Percentiles rank a stretch among this genome's conserved stretches.
Conservation (phyloP, 2,329 filamentous ascomycete species). For the Fusarium haematococcum region DNA sequence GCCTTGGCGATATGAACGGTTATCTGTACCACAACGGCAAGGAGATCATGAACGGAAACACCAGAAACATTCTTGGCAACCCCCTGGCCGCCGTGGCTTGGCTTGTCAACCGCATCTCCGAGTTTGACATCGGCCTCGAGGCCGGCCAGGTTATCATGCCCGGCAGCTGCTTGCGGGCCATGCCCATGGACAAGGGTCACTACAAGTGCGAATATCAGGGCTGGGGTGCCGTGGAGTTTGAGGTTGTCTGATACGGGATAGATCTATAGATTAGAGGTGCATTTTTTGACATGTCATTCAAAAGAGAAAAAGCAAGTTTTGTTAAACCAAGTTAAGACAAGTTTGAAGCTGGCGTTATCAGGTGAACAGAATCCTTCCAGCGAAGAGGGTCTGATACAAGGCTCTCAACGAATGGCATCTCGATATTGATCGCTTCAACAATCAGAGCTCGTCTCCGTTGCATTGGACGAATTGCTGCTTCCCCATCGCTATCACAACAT, state of each 20-base stretch:
- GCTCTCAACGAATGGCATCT: not conserved
- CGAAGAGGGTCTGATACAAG: not conserved
- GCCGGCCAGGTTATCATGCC: slow-evolving; percentile 42
- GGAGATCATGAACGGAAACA: slow-evolving; percentile 43
- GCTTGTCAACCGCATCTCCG: slow-evolving; percentile 41
- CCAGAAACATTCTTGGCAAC: slow-evolving; percentile 42
- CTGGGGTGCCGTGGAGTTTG: slow-evolving; percentile 43
- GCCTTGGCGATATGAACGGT: slow-evolving; percentile 37
- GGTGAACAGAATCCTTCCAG: not conserved
- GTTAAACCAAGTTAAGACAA: slow-evolving; percentile 1
- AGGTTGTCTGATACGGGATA: slow-evolving; percentile 26
- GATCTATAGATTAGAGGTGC: not conserved
- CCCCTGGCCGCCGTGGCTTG: slow-evolving; percentile 41
- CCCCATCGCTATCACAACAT: not conserved
- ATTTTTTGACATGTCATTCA: not conserved
- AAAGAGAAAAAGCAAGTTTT: not conserved
- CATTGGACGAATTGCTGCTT: not conserved
- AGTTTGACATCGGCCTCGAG: slow-evolving; percentile 38
- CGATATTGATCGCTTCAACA: not conserved
- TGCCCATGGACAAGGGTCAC: slow-evolving; percentile 39
- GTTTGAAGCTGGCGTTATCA: not conserved
- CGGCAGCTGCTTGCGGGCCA: slow-evolving; percentile 41
- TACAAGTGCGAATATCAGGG: slow-evolving; percentile 42
- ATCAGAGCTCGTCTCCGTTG: not conserved
- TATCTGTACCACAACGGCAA: slow-evolving; percentile 38